phyloP scores from a whole-genome alignment of 2,329 filamentous ascomycete species.

The Penicillium occitanis region DNA sequence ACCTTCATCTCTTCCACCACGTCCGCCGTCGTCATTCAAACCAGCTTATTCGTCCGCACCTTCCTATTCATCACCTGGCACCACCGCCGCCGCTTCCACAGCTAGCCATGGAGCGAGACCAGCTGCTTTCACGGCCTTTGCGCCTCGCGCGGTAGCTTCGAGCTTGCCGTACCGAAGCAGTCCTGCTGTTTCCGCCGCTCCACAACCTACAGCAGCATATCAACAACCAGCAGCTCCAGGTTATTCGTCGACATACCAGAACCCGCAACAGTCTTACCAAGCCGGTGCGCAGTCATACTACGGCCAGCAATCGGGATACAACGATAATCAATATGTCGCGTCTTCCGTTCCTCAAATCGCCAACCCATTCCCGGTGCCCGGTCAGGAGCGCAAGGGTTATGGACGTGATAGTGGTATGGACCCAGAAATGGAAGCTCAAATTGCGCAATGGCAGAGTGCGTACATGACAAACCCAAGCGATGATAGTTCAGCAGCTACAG shows the following conservation, averaged over 20 bases:
- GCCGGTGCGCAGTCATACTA: conserved; percentile 41
- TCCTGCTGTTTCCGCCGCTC: conserved; percentile 38
- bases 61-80: conserved; percentile 32
- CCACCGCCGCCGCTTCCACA: conserved; percentile 21
- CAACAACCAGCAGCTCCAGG: conserved; percentile 34
- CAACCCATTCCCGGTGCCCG: conserved; percentile 75
- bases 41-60: conserved; percentile 53
- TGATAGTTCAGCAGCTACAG: conserved; percentile 28
- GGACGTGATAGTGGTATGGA: conserved; percentile 53
- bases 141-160: conserved; percentile 59
- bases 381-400: conserved; percentile 40
- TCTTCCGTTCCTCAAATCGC: conserved; percentile 66
- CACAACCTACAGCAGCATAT: conserved; percentile 31
- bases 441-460: conserved; percentile 92
- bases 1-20: conserved; percentile 69
- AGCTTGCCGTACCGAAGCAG: conserved; percentile 41
- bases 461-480: conserved; percentile 67
- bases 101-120: conserved; percentile 36
- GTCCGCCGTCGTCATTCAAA: conserved; percentile 62
- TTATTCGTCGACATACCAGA: conserved; percentile 43
- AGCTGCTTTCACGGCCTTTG: conserved; percentile 56
- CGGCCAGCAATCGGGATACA: conserved; percentile 51
- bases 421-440: conserved; percentile 83
- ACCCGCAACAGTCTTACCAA: conserved; percentile 40
- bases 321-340: conserved; percentile 48